phyloP scores from a whole-genome alignment of 208 protist species.

The Acanthamoeba sp. region DNA sequence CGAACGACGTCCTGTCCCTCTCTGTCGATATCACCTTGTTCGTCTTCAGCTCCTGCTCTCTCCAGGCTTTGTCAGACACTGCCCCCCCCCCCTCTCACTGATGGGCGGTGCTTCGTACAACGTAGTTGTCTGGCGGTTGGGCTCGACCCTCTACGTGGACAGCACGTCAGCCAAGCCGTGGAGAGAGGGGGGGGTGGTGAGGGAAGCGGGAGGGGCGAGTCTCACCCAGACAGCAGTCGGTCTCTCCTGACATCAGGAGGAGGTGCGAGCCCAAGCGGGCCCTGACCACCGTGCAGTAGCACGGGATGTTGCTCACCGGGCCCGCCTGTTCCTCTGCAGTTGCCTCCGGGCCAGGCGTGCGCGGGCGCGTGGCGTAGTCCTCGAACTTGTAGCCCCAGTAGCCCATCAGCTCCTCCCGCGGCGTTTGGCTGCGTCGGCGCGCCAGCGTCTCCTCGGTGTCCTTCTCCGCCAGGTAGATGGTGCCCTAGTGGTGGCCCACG shows the following conservation, averaged over 20 bases:
- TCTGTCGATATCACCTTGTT: constrained; percentile 20
- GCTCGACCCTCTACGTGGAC: constrained; percentile 9
- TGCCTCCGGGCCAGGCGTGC: background rate
- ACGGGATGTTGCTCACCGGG: constrained; percentile 61
- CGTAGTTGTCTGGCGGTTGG: constrained; percentile 35
- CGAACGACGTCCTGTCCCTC: background rate
- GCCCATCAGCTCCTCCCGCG: constrained; percentile 53
- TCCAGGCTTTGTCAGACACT: background rate
- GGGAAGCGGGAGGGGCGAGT: background rate
- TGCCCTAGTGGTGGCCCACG: background rate
- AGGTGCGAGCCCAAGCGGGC: constrained; percentile 18
- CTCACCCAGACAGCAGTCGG: constrained; percentile 35
- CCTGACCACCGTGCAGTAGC: constrained; percentile 55
- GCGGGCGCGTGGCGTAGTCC: constrained; percentile 35
- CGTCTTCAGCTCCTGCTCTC: constrained; percentile 53
- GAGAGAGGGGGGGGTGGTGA: too few relatives aligned
- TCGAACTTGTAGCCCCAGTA: constrained; percentile 71
- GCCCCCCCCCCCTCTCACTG: too few relatives aligned
- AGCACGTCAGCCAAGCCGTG: background rate
- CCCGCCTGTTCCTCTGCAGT: background rate
- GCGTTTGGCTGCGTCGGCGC: constrained; percentile 12
- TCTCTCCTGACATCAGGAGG: constrained; percentile 52
- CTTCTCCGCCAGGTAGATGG: constrained; percentile 16
- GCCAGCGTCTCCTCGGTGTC: background rate
- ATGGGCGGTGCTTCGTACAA: background rate